Evolutionary conservation across 2,329 filamentous ascomycete species (phyloP).

Genomic region (Alternaria solani): DNA sequence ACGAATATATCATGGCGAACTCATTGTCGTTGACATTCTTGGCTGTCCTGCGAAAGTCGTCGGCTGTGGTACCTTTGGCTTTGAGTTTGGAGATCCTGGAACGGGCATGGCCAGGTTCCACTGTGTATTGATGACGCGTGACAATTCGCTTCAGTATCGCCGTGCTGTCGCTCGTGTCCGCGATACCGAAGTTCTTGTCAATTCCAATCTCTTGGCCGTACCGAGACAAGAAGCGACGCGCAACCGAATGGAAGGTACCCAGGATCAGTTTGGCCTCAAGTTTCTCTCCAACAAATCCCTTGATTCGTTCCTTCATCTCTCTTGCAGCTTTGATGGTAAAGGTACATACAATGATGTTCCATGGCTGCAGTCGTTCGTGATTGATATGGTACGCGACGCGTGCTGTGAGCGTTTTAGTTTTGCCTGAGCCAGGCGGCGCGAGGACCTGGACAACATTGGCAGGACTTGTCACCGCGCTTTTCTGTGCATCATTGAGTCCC

Average conservation of each 20-base stretch:
- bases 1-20: slow-evolving; percentile 71
- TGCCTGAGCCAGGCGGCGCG: slow-evolving; percentile 75
- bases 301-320: slow-evolving; percentile 92
- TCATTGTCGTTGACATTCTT: slow-evolving; percentile 66
- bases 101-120: slow-evolving; percentile 76
- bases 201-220: slow-evolving; percentile 89
- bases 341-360: slow-evolving; percentile 92
- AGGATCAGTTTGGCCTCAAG: slow-evolving; percentile 80
- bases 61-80: slow-evolving; percentile 61
- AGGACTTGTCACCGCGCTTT: slow-evolving; percentile 68
- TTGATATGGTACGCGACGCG: slow-evolving; percentile 89
- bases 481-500: slow-evolving; percentile 71
- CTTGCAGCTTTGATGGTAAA: slow-evolving; percentile 95
- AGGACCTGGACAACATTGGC: slow-evolving; percentile 68
- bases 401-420: slow-evolving; percentile 94
- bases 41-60: slow-evolving; percentile 52
- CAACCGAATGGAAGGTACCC: slow-evolving; percentile 94
- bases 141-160: slow-evolving; percentile 84
- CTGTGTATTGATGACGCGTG: slow-evolving; percentile 71
- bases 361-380: slow-evolving; percentile 74
- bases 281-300: slow-evolving; percentile 78
- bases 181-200: slow-evolving; percentile 85
- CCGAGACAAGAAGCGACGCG: slow-evolving; percentile 79
- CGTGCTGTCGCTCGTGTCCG: slow-evolving; percentile 81
- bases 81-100: slow-evolving; percentile 75